Conservation (phyloP, 164 flowering plant species). For the Malania oleifera region DNA sequence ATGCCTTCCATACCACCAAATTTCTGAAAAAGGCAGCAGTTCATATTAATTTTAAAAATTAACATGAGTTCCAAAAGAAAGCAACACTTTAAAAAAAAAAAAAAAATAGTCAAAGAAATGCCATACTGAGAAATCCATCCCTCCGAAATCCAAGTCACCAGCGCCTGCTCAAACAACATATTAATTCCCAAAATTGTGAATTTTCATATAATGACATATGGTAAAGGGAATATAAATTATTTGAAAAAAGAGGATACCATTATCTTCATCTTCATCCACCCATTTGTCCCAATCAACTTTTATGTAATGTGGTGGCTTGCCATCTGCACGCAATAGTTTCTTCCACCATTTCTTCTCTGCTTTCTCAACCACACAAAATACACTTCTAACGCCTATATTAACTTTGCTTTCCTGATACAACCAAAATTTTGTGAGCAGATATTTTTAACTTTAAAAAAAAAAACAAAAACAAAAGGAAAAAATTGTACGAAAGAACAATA, state of each 20-base stretch:
- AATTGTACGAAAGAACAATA: neutral
- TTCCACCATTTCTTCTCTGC: constrained; percentile 92
- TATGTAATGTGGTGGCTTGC: constrained; percentile 64
- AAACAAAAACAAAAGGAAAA: neutral
- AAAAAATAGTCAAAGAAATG: neutral
- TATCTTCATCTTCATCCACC: constrained; percentile 92
- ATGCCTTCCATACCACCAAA: constrained; percentile 43
- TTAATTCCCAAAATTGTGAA: neutral
- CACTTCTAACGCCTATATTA: constrained; percentile 61
- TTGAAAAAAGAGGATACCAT: constrained; percentile 21
- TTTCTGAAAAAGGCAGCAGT: constrained; percentile 34
- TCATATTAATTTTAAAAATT: neutral
- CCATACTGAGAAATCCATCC: constrained; percentile 92
- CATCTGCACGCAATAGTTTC: constrained; percentile 60
- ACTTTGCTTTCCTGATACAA: constrained; percentile 80
- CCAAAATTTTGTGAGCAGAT: no score
- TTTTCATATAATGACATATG: neutral
- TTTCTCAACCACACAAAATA: constrained; percentile 73
- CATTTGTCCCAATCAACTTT: constrained; percentile 98
- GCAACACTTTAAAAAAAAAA: neutral
- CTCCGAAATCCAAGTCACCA: constrained; percentile 64
- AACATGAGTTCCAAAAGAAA: neutral
- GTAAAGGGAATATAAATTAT: neutral
- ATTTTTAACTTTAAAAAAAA: neutral
- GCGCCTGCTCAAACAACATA: constrained; percentile 28